Conservation (phyloP, 768 basidiomycete species). For the Leccinum arenicola region DNA sequence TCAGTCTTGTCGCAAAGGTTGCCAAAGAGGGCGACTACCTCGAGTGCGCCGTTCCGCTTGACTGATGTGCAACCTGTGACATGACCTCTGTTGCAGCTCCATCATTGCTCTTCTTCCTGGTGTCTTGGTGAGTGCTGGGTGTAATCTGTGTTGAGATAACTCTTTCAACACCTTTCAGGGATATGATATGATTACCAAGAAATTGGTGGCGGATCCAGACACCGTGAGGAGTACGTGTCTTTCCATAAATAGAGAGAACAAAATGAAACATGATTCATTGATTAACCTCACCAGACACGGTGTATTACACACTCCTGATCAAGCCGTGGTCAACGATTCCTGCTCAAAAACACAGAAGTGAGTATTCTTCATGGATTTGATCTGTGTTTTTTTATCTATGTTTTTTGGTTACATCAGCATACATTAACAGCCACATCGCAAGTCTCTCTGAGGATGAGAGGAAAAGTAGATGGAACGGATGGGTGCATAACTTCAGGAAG, state of each 20-base stretch:
- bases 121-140: slow-evolving; percentile 1
- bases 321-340: background rate
- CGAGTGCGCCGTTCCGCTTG: background rate
- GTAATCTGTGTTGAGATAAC: background rate
- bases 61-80: background rate
- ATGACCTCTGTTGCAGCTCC: background rate
- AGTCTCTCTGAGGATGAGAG: background rate
- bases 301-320: background rate
- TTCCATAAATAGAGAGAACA: too few relatives aligned
- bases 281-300: background rate
- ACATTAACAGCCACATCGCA: background rate
- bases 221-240: slow-evolving; percentile 3
- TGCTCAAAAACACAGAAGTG: background rate
- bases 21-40: slow-evolving; percentile 1
- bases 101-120: slow-evolving; percentile 6
- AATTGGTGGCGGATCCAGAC: background rate
- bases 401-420: background rate
- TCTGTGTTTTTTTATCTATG: too few relatives aligned
- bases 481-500: background rate
- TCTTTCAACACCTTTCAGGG: background rate
- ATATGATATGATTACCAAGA: background rate
- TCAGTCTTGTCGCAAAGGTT: background rate
- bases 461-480: background rate
- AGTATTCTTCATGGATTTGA: background rate
- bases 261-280: too few relatives aligned